Percentiles rank a stretch among this genome's conserved stretches.
Evolutionary conservation across 2,329 filamentous ascomycete species (phyloP).

Genomic region (Verruconis gallopava): DNA sequence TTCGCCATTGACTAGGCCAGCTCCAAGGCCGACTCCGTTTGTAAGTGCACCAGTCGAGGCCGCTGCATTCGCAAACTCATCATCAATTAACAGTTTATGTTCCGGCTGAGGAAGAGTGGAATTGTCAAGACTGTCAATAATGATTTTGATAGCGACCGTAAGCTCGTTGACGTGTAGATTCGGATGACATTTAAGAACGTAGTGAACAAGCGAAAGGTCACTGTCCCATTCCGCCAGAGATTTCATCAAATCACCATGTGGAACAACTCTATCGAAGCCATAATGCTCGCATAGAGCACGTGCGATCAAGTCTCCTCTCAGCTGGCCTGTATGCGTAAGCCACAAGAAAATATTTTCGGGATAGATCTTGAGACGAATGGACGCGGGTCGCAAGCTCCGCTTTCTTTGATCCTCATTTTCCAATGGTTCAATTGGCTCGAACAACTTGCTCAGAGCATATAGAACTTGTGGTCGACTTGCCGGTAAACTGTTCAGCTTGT

Average conservation of each 20-base stretch:
- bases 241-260: conserved; percentile 43
- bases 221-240: conserved; percentile 54
- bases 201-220: conserved; percentile 52
- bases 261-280: conserved; percentile 15
- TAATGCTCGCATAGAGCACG: conserved; percentile 23
- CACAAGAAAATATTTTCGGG: conserved; percentile 43
- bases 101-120: conserved; percentile 12
- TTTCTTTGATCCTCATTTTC: conserved; percentile 7
- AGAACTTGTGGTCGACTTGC: conserved; percentile 54
- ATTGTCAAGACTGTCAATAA: conserved; percentile 56
- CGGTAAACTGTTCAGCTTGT: conserved; percentile 21
- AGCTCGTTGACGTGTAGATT: conserved; percentile 54
- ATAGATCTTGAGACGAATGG: conserved; percentile 31
- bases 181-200: conserved; percentile 49
- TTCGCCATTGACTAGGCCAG: conserved; percentile 5
- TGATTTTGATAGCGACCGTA: conserved; percentile 48
- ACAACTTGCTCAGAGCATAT: conserved; percentile 37
- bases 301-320: conserved; percentile 32
- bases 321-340: conserved; percentile 43
- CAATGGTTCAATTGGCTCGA: conserved; percentile 19
- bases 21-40: conserved; percentile 15
- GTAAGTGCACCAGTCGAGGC: conserved; percentile 25
- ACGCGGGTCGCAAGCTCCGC: conserved; percentile 3
- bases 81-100: conserved; percentile 13
- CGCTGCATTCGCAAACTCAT: background rate